phyloP scores from a whole-genome alignment of 2,329 filamentous ascomycete species.

The Mycosphaerella arachidis region DNA sequence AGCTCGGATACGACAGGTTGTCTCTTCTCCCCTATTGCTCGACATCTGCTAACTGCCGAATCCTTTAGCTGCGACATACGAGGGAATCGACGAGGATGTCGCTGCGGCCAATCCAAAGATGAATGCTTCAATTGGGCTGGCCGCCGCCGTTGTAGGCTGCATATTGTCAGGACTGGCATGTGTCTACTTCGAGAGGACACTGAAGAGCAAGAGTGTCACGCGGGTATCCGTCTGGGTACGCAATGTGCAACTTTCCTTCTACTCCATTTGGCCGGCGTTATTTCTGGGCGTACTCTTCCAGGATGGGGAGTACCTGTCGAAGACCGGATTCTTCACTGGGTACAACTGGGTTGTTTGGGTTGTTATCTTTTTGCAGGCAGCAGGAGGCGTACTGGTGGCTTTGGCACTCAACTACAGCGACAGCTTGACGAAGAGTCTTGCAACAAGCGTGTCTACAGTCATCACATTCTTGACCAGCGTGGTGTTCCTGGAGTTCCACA shows the following conservation, averaged over 20 bases:
- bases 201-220: conserved; percentile 65
- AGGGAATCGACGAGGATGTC: conserved; percentile 70
- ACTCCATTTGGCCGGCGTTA: conserved; percentile 84
- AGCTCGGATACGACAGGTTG: too few relatives aligned
- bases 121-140: conserved; percentile 74
- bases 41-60: too few relatives aligned
- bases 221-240: conserved; percentile 83
- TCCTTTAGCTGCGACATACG: conserved; percentile 65
- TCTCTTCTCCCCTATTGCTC: too few relatives aligned
- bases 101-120: conserved; percentile 53
- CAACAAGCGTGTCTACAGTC: conserved; percentile 86
- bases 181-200: conserved; percentile 83
- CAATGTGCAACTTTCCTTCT: conserved; percentile 91
- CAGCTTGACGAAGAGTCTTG: conserved; percentile 91
- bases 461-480: conserved; percentile 82
- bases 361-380: conserved; percentile 74
- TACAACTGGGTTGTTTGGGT: conserved; percentile 92
- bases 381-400: conserved; percentile 78
- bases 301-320: conserved; percentile 77
- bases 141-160: conserved; percentile 73
- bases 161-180: conserved; percentile 78
- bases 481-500: conserved; percentile 74
- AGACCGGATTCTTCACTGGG: conserved; percentile 86
- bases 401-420: conserved; percentile 78
- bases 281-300: conserved; percentile 82